Percentiles rank a stretch among this genome's conserved stretches.
Conservation (phyloP, 1,284 basidiomycete genomes). For the Ustilago tritici region DNA sequence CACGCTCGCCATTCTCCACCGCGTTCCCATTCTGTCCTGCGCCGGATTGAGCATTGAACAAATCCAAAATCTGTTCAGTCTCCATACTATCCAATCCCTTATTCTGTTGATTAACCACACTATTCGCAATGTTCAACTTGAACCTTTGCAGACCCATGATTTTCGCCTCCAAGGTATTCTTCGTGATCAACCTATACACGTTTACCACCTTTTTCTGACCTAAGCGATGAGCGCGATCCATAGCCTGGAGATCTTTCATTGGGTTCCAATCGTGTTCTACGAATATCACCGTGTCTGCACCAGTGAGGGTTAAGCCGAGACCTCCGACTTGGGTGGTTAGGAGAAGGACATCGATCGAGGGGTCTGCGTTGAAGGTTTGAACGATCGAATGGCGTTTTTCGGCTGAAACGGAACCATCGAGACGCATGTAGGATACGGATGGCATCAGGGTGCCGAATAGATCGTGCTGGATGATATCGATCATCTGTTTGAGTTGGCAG, state of each 20-base stretch:
- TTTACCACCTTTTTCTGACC: constrained; percentile 99
- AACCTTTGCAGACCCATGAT: constrained; percentile 98
- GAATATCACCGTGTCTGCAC: constrained; percentile 98
- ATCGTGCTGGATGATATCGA: constrained; percentile 95
- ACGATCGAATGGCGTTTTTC: constrained; percentile 75
- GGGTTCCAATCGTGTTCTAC: constrained; percentile 99
- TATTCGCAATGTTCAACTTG: constrained; percentile 97
- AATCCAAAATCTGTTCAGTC: constrained; percentile 93
- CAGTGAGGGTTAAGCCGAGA: constrained; percentile 93
- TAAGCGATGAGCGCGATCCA: constrained; percentile 98
- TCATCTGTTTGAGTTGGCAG: constrained; percentile 99
- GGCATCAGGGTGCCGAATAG: constrained; percentile 94
- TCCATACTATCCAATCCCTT: constrained; percentile 93
- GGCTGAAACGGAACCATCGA: constrained; percentile 76
- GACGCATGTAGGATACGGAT: constrained; percentile 94
- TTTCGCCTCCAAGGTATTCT: constrained; percentile 97
- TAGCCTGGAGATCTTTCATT: constrained; percentile 99
- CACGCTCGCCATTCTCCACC: constrained; percentile 1
- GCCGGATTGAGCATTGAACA: constrained; percentile 75
- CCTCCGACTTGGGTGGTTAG: constrained; percentile 98
- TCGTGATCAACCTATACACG: constrained; percentile 95
- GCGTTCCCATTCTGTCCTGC: constrained; percentile 2
- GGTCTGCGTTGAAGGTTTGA: constrained; percentile 97
- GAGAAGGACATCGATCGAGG: constrained; percentile 94
- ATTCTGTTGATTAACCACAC: constrained; percentile 97